Base-by-base conservation (phyloP, 371 early-diverging fungal genomes). In the Apophysomyces sp. region DNA sequence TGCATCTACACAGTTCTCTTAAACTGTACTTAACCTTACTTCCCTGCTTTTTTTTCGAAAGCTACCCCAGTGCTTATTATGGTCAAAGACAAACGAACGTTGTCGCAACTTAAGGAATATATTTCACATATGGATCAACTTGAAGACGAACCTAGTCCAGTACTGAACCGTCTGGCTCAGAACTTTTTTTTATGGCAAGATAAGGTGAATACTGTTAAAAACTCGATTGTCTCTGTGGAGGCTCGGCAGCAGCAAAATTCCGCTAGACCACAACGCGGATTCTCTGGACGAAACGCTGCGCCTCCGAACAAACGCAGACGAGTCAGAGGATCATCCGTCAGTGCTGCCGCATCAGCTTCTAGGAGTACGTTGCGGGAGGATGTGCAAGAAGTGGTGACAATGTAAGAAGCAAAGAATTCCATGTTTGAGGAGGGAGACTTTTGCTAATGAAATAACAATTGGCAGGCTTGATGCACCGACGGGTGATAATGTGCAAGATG, bases 271-370 rank as follows among this genome's bases (percentile, higher is more conserved):
- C 51, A 27, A 4, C 39, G 16, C 0, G 40, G 57, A 12, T 27
- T 30, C 7, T 36, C 34, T 55, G 44, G 31, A 15, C 53, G 67
- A 16, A 67, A 73, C 8, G 58, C 62, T 37, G 69, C 62, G 28
- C 93, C 94, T 0, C 73, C 87, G 0, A 88, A 85, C 57, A 94
- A 95, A 67, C 80, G 96, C 30, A 71, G 96, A 60, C 79, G 96
- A 6, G 84, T 89, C 4, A 78, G 95, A 32, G 95, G 94, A 4
- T 91, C 87, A 9, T 76, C 86, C 3, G 65, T 62, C 13, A 71
- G 80, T 37, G 73, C 80, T 13, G 63, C 78, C 1, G 63, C 70
- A 5, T 56, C 77, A 1, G 44, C 60, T 11, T 60, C 70, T 16
- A 53, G 54, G 13, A 55, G 24, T 30, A 64, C 69, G 0, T 69